Percentiles rank a stretch among this genome's conserved stretches.
These are phyloP conservation scores for Polyporus tsugae DNA, from an alignment of 1,284 basidiomycete genomes.

Conservation along the genomic window DNA sequence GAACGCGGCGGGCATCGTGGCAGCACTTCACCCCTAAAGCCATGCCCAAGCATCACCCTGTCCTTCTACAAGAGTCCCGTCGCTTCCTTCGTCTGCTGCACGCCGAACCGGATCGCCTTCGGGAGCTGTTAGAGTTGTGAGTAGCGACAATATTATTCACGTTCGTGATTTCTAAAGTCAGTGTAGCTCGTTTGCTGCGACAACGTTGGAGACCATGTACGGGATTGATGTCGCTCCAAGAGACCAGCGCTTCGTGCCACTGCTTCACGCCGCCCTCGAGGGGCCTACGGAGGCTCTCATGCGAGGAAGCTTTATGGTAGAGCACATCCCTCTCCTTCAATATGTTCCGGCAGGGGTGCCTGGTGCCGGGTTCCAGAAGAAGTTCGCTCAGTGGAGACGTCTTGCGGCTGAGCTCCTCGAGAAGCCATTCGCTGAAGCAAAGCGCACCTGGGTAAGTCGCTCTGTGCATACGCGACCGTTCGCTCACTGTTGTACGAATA, in stretches of 20 bases:
- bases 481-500: background rate
- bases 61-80: conserved; percentile 10
- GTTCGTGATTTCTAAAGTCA: background rate
- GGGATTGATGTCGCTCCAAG: conserved; percentile 29
- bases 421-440: conserved; percentile 25
- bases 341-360: conserved; percentile 31
- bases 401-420: conserved; percentile 18
- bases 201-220: conserved; percentile 21
- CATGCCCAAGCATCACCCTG: conserved; percentile 15
- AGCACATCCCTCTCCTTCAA: conserved; percentile 28
- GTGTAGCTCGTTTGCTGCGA: conserved; percentile 19
- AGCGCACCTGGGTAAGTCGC: conserved; percentile 21
- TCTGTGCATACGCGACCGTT: background rate
- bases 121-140: conserved; percentile 16
- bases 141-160: background rate
- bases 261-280: conserved; percentile 19
- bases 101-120: conserved; percentile 17
- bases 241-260: conserved; percentile 26
- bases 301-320: conserved; percentile 27
- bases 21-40: conserved; percentile 17
- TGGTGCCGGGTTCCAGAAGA: conserved; percentile 23
- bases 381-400: conserved; percentile 22
- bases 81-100: conserved; percentile 18
- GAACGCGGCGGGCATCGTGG: conserved; percentile 19
- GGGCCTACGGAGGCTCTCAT: conserved; percentile 16